These are phyloP conservation scores for Austroboletus festivus DNA, from an alignment of 768 basidiomycete genomes.

Conservation along the genomic window DNA sequence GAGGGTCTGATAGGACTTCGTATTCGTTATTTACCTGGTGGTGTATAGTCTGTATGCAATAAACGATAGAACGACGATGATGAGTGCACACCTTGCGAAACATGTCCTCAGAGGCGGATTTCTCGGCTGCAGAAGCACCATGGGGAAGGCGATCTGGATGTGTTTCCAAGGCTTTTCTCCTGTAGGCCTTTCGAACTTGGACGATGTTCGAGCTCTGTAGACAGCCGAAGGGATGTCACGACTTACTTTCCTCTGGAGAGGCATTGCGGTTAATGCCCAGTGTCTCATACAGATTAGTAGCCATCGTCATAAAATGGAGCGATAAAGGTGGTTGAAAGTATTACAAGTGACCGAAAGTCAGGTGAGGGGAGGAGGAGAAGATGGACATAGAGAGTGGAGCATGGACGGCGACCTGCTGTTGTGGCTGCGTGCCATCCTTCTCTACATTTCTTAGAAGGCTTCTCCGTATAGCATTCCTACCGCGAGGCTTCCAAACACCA, in stretches of 20 bases:
- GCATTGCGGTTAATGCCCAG: conserved; percentile 55
- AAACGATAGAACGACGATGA: background rate
- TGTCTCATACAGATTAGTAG: conserved; percentile 61
- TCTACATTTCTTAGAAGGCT: background rate
- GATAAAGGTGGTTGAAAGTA: background rate
- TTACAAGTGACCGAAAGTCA: background rate
- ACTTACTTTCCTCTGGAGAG: conserved; percentile 61
- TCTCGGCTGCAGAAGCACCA: conserved; percentile 55
- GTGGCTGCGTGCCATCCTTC: conserved; percentile 19
- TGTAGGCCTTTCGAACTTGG: conserved; percentile 77
- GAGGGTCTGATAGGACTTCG: background rate
- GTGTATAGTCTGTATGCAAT: background rate
- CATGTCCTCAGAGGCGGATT: conserved; percentile 56
- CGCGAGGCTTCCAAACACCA: background rate
- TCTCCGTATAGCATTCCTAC: background rate
- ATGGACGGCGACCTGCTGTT: background rate
- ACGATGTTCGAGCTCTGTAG: conserved; percentile 5
- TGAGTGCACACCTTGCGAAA: conserved; percentile 38
- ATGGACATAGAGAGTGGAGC: background rate
- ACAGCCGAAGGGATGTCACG: background rate
- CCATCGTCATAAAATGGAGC: conserved; percentile 35
- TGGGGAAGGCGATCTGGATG: conserved; percentile 72
- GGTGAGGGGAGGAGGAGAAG: background rate
- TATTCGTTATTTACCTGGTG: background rate
- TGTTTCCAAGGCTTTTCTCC: conserved; percentile 63